Evolutionary conservation across 164 flowering plant species (phyloP).

Genomic region (Annona cherimola): DNA sequence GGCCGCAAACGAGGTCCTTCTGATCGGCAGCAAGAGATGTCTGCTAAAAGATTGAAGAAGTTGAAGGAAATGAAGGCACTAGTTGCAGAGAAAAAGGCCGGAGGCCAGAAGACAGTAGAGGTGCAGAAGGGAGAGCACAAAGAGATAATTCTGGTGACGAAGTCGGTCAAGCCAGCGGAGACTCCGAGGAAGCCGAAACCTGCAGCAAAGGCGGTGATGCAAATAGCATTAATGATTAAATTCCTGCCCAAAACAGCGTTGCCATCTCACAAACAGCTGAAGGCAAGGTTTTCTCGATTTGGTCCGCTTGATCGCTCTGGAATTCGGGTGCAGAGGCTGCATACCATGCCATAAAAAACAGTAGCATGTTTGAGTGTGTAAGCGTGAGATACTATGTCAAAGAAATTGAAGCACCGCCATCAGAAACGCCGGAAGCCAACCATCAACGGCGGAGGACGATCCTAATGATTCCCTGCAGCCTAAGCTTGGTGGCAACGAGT

Average conservation of each 20-base stretch:
- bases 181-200: constrained; percentile 24
- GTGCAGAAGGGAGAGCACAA: constrained; percentile 21
- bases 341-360: constrained; percentile 41
- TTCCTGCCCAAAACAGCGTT: constrained; percentile 61
- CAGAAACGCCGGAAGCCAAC: constrained; percentile 30
- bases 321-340: constrained; percentile 73
- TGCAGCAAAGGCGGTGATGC: constrained; percentile 33
- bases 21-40: constrained; percentile 65
- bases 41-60: constrained; percentile 63
- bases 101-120: constrained; percentile 32
- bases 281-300: constrained; percentile 83
- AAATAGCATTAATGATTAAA: constrained; percentile 77
- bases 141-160: constrained; percentile 19
- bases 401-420: constrained; percentile 32
- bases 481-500: constrained; percentile 13
- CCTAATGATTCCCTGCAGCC: constrained; percentile 16
- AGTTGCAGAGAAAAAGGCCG: constrained; percentile 47
- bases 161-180: constrained; percentile 18
- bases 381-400: constrained; percentile 46
- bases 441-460: constrained; percentile 34
- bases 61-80: constrained; percentile 41
- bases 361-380: constrained; percentile 51
- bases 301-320: constrained; percentile 71
- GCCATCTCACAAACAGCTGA: constrained; percentile 67
- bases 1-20: constrained; percentile 72